Evolutionary conservation across 768 basidiomycete species (phyloP), one percentile per base, ranked within the genome.

Genomic region (Kwoniella mangroviensis): DNA sequence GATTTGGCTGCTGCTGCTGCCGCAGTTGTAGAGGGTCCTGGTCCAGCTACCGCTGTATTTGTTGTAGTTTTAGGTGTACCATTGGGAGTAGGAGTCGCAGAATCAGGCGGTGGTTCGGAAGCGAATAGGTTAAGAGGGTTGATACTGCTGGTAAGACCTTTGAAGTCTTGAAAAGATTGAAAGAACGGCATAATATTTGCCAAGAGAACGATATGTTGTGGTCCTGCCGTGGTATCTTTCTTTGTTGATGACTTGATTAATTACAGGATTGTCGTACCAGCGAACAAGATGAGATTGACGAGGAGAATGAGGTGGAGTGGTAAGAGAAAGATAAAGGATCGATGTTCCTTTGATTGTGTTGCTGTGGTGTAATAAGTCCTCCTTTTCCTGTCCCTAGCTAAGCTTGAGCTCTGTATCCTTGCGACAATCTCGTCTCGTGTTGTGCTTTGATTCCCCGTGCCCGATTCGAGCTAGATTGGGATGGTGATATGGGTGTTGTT

Each of bases 71-170:
- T 52, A 26, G 70, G 62, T 26, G 55, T 61, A 56, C 49, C 41
- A 49, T 55, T 64, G 4, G 68, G 59, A 26, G 60, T 54, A 13
- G 57, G 63, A 0, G 68, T 15, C 6, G 60, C 21, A 28, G 60
- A 15, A 13, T 26, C 24, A 15, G 70, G 17, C 2, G 59, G 57
- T 26, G 55, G 51, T 9, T 67, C 65, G 22, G 61, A 45, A n/a
- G 53, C 12, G 68, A 77, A 77, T 2, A 74, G 51, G 67, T 77
- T 77, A 51, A 77, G 70, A 12, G 75, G 75, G 63, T 74, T 74
- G 52, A 74, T 64, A 19, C 58, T 63, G 51, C 22, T 69, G 7
- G 67, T 55, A 7, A 72, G 59, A 41, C 55, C 65, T 63, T 73
- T 74, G 42, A 77, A 49, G 45, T 73, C 73, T 40, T 55, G 67